Conservation (phyloP, 768 basidiomycete species). For the Tephrocybe sp. region DNA sequence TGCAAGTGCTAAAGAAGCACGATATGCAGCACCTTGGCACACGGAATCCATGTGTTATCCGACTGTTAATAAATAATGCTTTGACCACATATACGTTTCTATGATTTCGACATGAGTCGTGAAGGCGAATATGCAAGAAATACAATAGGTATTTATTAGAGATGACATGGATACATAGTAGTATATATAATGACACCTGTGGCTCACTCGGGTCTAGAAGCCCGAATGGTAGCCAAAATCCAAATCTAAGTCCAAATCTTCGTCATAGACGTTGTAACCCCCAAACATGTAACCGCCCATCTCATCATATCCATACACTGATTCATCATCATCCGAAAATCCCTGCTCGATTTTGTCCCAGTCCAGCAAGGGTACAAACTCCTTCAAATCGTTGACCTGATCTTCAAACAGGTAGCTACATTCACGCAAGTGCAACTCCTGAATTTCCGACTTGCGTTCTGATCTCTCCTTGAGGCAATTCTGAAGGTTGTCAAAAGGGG, state of each 20-base stretch:
- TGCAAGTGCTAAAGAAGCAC: slow-evolving; percentile 59
- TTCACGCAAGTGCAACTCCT: slow-evolving; percentile 24
- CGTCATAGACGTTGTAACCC: slow-evolving; percentile 9
- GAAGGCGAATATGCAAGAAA: too few relatives aligned
- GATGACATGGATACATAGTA: not conserved
- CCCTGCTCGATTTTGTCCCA: slow-evolving; percentile 34
- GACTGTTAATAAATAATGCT: too few relatives aligned
- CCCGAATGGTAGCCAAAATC: slow-evolving; percentile 4
- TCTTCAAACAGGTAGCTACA: slow-evolving; percentile 24
- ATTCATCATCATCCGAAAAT: slow-evolving; percentile 15
- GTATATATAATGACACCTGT: not conserved
- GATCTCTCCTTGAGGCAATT: slow-evolving; percentile 31
- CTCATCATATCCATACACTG: slow-evolving; percentile 15
- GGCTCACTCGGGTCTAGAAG: not conserved
- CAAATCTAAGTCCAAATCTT: slow-evolving; percentile 8
- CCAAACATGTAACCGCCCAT: slow-evolving; percentile 15
- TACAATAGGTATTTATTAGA: not conserved
- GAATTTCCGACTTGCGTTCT: slow-evolving; percentile 28
- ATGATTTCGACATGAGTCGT: too few relatives aligned
- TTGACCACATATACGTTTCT: too few relatives aligned
- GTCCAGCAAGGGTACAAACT: slow-evolving; percentile 29
- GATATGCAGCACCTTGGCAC: not conserved
- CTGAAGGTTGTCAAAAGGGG: slow-evolving; percentile 11
- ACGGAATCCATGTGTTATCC: too few relatives aligned
- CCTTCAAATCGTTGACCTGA: slow-evolving; percentile 23